A percentile compares a stretch with the other conserved stretches of the same genome.
phyloP scores from a whole-genome alignment of 805 yeast genomes.

The Starmerella bombi region DNA sequence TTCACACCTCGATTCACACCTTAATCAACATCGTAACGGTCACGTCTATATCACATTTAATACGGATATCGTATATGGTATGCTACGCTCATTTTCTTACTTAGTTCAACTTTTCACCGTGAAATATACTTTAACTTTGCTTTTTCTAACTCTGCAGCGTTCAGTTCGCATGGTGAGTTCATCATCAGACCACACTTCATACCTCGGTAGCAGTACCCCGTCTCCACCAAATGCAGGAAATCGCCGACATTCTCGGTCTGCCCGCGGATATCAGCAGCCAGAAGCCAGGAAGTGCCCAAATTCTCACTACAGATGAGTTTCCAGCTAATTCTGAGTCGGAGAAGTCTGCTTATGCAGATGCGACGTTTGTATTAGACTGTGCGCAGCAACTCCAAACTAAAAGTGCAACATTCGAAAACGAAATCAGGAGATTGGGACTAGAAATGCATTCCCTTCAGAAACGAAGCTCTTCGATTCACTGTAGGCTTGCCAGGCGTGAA shows the following conservation, averaged over 20 bases:
- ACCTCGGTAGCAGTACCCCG: too few relatives aligned
- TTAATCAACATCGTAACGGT: too few relatives aligned
- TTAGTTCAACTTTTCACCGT: too few relatives aligned
- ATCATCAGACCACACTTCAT: too few relatives aligned
- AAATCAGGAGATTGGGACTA: slow-evolving; percentile 41
- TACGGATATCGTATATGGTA: too few relatives aligned
- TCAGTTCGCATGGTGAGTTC: too few relatives aligned
- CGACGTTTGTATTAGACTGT: not conserved
- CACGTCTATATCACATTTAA: too few relatives aligned
- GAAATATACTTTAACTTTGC: too few relatives aligned
- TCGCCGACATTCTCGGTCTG: not conserved
- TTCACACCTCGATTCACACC: too few relatives aligned
- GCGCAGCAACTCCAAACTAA: slow-evolving; percentile 7
- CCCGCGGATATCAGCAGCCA: not conserved
- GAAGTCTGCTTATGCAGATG: too few relatives aligned
- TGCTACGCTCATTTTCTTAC: too few relatives aligned
- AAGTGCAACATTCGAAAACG: slow-evolving; percentile 37
- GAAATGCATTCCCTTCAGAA: slow-evolving; percentile 51
- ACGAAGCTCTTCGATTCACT: slow-evolving; percentile 38
- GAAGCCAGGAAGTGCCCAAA: not conserved
- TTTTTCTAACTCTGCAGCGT: too few relatives aligned
- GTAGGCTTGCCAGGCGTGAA: slow-evolving; percentile 37
- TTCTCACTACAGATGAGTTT: not conserved
- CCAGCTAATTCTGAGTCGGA: not conserved
- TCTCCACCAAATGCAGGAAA: not conserved